phyloP scores from a whole-genome alignment of 1,284 basidiomycete genomes.

The Irpex sp. region DNA sequence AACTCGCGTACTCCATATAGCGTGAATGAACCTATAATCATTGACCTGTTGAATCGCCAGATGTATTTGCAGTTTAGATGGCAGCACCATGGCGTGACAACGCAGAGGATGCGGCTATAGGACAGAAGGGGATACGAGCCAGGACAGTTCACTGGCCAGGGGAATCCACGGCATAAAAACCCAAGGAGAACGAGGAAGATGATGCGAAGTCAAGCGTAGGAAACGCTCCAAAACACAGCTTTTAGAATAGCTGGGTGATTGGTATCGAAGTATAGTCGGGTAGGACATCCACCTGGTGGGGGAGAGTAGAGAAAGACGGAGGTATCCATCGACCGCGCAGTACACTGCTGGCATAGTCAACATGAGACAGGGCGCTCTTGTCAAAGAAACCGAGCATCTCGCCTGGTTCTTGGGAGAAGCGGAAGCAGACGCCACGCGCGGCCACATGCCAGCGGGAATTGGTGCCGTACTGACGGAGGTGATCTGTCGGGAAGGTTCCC shows the following conservation, averaged over 20 bases:
- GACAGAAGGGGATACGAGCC: not conserved
- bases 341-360: not conserved
- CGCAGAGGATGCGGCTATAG: not conserved
- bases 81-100: not conserved
- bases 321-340: not conserved
- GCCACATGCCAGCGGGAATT: not conserved
- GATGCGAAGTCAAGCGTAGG: not conserved
- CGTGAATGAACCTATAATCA: slow-evolving; percentile 2
- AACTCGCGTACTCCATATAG: slow-evolving; percentile 2
- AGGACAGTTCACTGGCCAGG: not conserved
- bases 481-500: not conserved
- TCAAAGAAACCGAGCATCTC: not conserved
- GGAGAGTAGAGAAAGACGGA: not conserved
- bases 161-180: not conserved
- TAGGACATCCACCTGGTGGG: not conserved
- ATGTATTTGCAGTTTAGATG: not conserved
- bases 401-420: not conserved
- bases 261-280: not conserved
- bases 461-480: not conserved
- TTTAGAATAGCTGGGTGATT: not conserved
- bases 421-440: not conserved
- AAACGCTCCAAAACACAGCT: not conserved
- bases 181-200: not conserved
- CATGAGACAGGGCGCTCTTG: not conserved
- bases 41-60: not conserved